These are phyloP conservation scores for Daldinia caldariorum DNA, from an alignment of 495 filamentous ascomycete species.

Conservation along the genomic window DNA sequence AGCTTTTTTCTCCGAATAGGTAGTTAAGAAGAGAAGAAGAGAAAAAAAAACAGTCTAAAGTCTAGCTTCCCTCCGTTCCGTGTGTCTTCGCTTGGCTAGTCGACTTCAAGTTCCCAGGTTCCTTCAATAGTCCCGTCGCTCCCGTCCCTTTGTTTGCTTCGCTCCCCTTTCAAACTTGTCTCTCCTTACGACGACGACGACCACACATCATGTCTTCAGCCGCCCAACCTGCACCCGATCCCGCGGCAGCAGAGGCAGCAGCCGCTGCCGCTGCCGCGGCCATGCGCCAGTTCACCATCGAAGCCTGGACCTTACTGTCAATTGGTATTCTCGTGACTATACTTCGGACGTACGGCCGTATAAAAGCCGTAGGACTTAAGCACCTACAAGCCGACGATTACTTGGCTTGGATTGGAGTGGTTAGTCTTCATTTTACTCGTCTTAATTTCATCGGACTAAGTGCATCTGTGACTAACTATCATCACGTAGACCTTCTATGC, in stretches of 20 bases:
- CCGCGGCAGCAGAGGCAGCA: slow-evolving; percentile 24
- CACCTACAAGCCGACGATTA: slow-evolving; percentile 53
- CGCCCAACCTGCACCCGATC: slow-evolving; percentile 22
- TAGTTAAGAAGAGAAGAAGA: too few species aligned
- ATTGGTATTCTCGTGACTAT: slow-evolving; percentile 50
- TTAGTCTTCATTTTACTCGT: slow-evolving; percentile 41
- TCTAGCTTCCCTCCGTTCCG: slow-evolving; percentile 20
- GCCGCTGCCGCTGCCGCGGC: slow-evolving; percentile 47
- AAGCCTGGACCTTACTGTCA: slow-evolving; percentile 59
- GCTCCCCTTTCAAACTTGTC: slow-evolving; percentile 5
- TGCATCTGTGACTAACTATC: slow-evolving; percentile 15
- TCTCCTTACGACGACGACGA: slow-evolving; percentile 1
- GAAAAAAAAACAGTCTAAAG: slow-evolving; percentile 23
- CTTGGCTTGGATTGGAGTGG: slow-evolving; percentile 53
- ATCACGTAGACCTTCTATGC: slow-evolving; percentile 49
- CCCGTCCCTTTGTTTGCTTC: slow-evolving; percentile 20
- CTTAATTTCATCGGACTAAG: neutral
- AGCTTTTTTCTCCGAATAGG: neutral
- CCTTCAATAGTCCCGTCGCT: slow-evolving; percentile 26
- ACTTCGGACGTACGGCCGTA: slow-evolving; percentile 51
- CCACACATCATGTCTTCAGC: slow-evolving; percentile 31
- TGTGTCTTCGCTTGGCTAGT: slow-evolving; percentile 24
- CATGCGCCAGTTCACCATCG: slow-evolving; percentile 51
- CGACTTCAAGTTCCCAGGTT: slow-evolving; percentile 36
- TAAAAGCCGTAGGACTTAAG: slow-evolving; percentile 50